Percentiles rank a stretch among this genome's conserved stretches.
These are phyloP conservation scores for Coemansia sp. DNA, from an alignment of 192 early-diverging fungal species.

Conservation along the genomic window DNA sequence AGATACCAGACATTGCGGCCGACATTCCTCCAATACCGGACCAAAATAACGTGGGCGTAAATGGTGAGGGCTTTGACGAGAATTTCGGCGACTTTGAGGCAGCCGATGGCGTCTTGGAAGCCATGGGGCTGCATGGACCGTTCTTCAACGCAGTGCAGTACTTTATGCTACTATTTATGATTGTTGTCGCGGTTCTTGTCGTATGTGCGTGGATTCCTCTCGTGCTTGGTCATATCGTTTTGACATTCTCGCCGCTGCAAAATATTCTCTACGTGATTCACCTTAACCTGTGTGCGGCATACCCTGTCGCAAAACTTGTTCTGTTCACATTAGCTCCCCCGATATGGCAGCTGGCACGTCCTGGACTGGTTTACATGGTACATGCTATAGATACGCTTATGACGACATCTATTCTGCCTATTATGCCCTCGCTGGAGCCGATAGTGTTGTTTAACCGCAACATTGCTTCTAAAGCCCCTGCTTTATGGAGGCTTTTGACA, in stretches of 20 bases:
- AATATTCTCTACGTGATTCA: conserved; percentile 69
- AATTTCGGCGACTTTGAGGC: conserved; percentile 61
- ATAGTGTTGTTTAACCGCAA: background rate
- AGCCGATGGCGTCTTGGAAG: conserved; percentile 76
- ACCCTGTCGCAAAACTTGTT: conserved; percentile 23
- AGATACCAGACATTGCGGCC: background rate
- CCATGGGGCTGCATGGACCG: conserved; percentile 89
- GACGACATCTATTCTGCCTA: background rate
- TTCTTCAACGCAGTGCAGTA: conserved; percentile 76
- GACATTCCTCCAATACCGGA: background rate
- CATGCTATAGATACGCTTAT: conserved; percentile 16
- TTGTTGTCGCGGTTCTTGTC: conserved; percentile 70
- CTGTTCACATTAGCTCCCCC: conserved; percentile 9
- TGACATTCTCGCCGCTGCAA: conserved; percentile 37
- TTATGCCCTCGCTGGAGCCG: conserved; percentile 12
- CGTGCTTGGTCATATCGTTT: conserved; percentile 31
- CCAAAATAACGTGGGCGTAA: background rate
- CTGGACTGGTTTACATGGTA: background rate
- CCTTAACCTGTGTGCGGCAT: conserved; percentile 55
- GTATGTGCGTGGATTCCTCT: conserved; percentile 76
- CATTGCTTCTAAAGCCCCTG: too few relatives aligned
- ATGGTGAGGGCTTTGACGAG: conserved; percentile 54
- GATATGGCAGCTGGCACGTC: conserved; percentile 15
- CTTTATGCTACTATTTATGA: conserved; percentile 70
- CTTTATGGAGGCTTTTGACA: too few relatives aligned